A percentile compares a stretch with the other conserved stretches of the same genome.
phyloP scores from a whole-genome alignment of 768 basidiomycete genomes.

The Calocera cornea region DNA sequence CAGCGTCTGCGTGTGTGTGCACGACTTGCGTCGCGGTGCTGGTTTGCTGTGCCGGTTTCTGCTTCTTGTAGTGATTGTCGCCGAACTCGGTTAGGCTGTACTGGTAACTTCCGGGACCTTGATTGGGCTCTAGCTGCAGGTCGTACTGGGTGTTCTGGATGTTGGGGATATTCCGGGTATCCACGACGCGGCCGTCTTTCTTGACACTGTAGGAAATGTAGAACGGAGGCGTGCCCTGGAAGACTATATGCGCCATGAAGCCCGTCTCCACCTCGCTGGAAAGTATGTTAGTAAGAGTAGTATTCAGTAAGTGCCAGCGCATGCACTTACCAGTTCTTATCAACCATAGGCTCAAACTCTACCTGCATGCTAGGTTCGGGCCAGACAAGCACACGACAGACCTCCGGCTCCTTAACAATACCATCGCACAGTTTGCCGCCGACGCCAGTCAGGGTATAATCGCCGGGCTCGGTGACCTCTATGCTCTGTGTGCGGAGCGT shows the following conservation, averaged over 20 bases:
- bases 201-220: constrained; percentile 63
- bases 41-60: constrained; percentile 46
- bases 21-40: constrained; percentile 77
- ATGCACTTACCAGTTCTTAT: constrained; percentile 81
- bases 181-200: constrained; percentile 49
- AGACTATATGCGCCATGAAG: constrained; percentile 69
- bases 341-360: constrained; percentile 60
- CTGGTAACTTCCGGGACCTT: constrained; percentile 75
- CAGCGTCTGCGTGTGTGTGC: constrained; percentile 72
- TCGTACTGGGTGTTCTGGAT: constrained; percentile 65
- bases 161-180: constrained; percentile 30
- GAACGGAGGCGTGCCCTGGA: constrained; percentile 86
- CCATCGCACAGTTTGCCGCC: constrained; percentile 69
- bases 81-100: constrained; percentile 70
- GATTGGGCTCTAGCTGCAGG: constrained; percentile 61
- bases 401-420: constrained; percentile 70
- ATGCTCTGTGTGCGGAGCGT: constrained; percentile 12
- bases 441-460: constrained; percentile 58
- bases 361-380: not conserved
- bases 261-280: constrained; percentile 59
- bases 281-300: constrained; percentile 2
- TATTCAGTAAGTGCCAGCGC: constrained; percentile 63
- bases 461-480: constrained; percentile 45
- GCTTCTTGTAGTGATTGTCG: constrained; percentile 67
- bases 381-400: constrained; percentile 48